phyloP scores from a whole-genome alignment of 257 asterid species.

The Solanum lycopersicoides region DNA sequence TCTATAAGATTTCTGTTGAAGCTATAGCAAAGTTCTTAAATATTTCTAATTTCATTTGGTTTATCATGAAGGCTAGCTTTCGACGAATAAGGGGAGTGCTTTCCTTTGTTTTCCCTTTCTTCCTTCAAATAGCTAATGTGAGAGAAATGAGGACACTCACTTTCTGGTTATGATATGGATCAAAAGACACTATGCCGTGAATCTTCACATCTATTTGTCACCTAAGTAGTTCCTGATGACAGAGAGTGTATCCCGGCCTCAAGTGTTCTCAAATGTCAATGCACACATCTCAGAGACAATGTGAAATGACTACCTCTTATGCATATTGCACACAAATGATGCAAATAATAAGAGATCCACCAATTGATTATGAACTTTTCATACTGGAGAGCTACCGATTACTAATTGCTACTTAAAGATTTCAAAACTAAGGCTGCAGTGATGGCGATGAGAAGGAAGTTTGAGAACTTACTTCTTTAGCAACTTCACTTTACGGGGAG shows the following conservation, averaged over 20 bases:
- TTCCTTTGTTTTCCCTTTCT: neutral
- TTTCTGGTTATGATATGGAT: neutral
- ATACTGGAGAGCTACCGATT: neutral
- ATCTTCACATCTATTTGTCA: neutral
- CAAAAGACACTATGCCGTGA: neutral
- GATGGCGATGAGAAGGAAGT: constrained; percentile 4
- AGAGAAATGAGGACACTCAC: neutral
- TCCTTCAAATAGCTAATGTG: neutral
- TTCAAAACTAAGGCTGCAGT: neutral
- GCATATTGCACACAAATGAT: neutral
- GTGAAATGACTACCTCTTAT: neutral
- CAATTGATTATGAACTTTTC: neutral
- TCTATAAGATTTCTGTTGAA: neutral
- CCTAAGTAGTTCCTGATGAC: neutral
- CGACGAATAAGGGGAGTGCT: neutral
- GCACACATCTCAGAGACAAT: neutral
- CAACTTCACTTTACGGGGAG: constrained; percentile 26
- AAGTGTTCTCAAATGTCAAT: neutral
- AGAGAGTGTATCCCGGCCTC: neutral
- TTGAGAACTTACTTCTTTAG: constrained; percentile 29
- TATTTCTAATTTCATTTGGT: neutral
- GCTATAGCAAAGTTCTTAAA: neutral
- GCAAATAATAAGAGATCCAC: neutral
- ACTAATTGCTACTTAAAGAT: neutral
- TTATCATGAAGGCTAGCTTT: neutral